Evolutionary conservation across 2,329 filamentous ascomycete genomes (phyloP).

Genomic region (Epichloe coenophiala): DNA sequence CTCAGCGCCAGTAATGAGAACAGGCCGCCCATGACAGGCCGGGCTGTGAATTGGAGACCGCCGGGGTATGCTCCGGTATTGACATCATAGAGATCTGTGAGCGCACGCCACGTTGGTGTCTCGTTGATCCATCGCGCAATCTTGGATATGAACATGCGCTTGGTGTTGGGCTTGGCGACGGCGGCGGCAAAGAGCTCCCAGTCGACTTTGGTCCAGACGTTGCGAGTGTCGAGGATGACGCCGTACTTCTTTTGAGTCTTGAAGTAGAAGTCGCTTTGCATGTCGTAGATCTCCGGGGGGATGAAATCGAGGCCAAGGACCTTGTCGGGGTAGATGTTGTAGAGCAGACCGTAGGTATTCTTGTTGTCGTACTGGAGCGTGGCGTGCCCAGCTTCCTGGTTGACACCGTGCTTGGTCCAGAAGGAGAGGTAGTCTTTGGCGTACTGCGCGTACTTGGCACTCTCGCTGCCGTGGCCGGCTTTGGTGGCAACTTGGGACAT

Average conservation of each 20-base stretch:
- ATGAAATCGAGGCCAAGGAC: constrained; percentile 68
- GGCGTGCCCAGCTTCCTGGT: constrained; percentile 54
- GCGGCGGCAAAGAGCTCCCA: constrained; percentile 83
- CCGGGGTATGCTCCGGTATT: constrained; percentile 52
- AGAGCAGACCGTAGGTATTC: constrained; percentile 42
- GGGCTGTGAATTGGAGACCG: constrained; percentile 57
- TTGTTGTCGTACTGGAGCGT: constrained; percentile 65
- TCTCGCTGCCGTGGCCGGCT: constrained; percentile 43
- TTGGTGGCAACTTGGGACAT: constrained; percentile 59
- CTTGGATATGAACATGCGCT: constrained; percentile 50
- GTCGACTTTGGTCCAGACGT: constrained; percentile 73
- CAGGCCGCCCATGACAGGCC: constrained; percentile 68
- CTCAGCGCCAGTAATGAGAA: constrained; percentile 62
- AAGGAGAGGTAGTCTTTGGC: constrained; percentile 56
- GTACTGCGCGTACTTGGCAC: constrained; percentile 44
- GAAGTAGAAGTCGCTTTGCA: constrained; percentile 66
- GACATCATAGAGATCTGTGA: constrained; percentile 69
- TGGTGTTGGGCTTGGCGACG: constrained; percentile 47
- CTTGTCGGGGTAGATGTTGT: constrained; percentile 72
- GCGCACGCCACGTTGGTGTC: constrained; percentile 54
- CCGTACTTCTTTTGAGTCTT: constrained; percentile 61
- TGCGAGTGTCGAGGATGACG: constrained; percentile 69
- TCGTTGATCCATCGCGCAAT: constrained; percentile 64
- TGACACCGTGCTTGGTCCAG: constrained; percentile 61
- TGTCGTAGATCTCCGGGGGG: constrained; percentile 55